Evolutionary conservation across 106 monocot species (phyloP).

Genomic region (Cymbidium sinense): DNA sequence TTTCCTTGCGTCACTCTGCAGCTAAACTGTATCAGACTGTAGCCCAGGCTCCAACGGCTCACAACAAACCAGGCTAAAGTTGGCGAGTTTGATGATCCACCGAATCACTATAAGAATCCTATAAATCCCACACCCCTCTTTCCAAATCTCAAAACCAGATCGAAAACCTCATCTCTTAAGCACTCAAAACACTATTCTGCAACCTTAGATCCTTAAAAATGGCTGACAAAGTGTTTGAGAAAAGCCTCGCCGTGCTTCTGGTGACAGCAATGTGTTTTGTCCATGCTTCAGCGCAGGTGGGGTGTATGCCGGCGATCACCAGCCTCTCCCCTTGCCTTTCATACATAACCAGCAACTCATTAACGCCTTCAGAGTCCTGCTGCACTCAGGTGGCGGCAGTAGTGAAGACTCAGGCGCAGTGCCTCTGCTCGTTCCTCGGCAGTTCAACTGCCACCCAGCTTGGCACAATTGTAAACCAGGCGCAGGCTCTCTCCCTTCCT

Average conservation of each 20-base stretch:
- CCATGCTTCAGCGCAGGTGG: not conserved
- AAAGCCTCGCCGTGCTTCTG: not conserved
- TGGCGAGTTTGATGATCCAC: conserved; percentile 1
- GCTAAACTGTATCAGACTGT: not conserved
- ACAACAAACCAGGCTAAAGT: not conserved
- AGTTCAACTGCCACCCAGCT: not conserved
- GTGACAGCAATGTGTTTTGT: not conserved
- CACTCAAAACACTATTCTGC: not conserved
- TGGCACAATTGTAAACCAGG: not conserved
- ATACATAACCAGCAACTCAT: not conserved
- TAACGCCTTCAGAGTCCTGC: not conserved
- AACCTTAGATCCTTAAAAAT: not conserved
- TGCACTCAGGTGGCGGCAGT: not conserved
- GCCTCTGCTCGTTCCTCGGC: not conserved
- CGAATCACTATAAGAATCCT: not conserved
- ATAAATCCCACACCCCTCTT: not conserved
- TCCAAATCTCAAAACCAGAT: not conserved
- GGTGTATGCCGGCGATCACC: not conserved
- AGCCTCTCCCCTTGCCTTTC: not conserved
- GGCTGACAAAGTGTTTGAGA: not conserved
- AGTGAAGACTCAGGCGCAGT: not conserved
- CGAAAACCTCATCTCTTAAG: not conserved
- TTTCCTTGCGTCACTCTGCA: not conserved
- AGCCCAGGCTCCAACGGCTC: not conserved
- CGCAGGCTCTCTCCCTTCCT: not conserved